Conservation (phyloP, 2,329 filamentous ascomycete genomes). For the Ceratocystis smalleyi region DNA sequence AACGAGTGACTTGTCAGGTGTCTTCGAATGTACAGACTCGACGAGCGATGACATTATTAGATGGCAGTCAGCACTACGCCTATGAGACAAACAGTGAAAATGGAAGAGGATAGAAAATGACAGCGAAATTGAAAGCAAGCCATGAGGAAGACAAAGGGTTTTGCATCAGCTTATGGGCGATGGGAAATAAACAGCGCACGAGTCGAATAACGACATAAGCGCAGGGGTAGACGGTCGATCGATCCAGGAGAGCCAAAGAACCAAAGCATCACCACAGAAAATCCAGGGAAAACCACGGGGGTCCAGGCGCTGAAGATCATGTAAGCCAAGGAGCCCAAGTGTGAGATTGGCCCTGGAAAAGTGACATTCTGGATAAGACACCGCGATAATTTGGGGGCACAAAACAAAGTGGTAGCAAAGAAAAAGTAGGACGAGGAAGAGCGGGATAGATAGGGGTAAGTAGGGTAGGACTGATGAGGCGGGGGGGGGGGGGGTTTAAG, state of each 20-base stretch:
- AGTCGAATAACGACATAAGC: neutral
- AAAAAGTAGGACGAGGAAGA: neutral
- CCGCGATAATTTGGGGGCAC: neutral
- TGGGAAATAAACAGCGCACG: neutral
- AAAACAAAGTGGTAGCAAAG: neutral
- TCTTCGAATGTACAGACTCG: neutral
- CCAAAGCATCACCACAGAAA: neutral
- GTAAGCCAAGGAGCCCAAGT: neutral
- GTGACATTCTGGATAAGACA: neutral
- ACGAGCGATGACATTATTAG: neutral
- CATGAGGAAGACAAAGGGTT: neutral
- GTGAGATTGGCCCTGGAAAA: neutral
- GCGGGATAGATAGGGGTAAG: neutral
- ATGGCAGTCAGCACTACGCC: neutral
- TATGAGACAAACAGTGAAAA: neutral
- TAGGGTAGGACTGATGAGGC: neutral
- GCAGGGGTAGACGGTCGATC: neutral
- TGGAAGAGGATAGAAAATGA: neutral
- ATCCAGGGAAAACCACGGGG: neutral
- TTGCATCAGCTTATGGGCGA: neutral
- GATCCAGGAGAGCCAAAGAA: neutral
- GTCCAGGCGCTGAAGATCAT: neutral
- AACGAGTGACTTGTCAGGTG: neutral
- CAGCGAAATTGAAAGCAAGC: neutral
- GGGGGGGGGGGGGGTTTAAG: too few species aligned